Evolutionary conservation across 257 asterid species (phyloP).

Genomic region (Solanum clarkiae): DNA sequence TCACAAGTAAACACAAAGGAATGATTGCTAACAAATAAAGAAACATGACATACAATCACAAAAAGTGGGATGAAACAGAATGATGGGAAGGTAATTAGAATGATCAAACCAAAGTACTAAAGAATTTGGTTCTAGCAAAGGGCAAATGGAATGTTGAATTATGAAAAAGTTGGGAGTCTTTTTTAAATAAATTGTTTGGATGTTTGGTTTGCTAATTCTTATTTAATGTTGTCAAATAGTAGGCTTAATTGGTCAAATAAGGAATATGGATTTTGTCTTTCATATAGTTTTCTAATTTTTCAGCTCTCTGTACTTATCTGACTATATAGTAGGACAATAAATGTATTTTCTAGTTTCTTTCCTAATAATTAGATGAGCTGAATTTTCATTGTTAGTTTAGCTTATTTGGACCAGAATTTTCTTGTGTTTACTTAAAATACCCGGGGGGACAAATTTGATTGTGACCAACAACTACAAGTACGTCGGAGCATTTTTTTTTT

Average conservation of each 20-base stretch:
- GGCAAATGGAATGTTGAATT: not conserved
- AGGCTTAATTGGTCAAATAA: not conserved
- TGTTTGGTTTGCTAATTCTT: not conserved
- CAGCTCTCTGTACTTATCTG: not conserved
- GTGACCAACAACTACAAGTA: not conserved
- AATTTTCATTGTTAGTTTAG: not conserved
- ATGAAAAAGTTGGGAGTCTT: not conserved
- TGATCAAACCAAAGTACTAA: not conserved
- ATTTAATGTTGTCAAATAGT: not conserved
- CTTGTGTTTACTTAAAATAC: not conserved
- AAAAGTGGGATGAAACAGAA: not conserved
- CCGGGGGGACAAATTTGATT: not conserved
- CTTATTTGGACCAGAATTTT: not conserved
- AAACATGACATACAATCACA: constrained; percentile 21
- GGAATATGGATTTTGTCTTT: not conserved
- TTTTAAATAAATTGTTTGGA: not conserved
- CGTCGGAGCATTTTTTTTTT: not conserved
- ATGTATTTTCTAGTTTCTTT: not conserved
- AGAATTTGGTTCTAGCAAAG: not conserved
- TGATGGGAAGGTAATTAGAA: not conserved
- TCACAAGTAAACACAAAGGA: constrained; percentile 10
- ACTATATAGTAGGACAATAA: not conserved
- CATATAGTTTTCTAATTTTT: not conserved
- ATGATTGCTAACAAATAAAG: constrained; percentile 17
- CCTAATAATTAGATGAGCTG: not conserved